phyloP scores from a whole-genome alignment of 176 grass and related monocot genomes.

The Themeda triandra region DNA sequence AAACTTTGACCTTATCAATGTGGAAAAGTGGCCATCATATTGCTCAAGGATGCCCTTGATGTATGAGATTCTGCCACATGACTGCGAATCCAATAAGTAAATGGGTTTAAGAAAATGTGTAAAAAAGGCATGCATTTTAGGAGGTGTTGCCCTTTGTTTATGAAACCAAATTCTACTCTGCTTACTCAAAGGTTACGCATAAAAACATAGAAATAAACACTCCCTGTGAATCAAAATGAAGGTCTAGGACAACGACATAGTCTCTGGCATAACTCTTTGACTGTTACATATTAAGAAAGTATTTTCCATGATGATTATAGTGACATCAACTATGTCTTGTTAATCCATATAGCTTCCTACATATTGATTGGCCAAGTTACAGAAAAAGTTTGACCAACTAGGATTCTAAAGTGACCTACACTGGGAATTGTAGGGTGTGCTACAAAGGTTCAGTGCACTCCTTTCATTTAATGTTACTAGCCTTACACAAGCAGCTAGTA shows the following conservation, averaged over 20 bases:
- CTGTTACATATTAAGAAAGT: too few species aligned
- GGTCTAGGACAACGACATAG: too few species aligned
- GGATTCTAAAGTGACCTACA: too few species aligned
- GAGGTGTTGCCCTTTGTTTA: background rate
- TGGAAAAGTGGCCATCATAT: slow-evolving; percentile 73
- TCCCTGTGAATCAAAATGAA: too few species aligned
- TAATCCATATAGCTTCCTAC: too few species aligned
- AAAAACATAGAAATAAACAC: slow-evolving; percentile 6
- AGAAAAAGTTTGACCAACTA: too few species aligned
- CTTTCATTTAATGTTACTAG: slow-evolving; percentile 2
- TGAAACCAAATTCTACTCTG: background rate
- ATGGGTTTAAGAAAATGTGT: slow-evolving; percentile 11
- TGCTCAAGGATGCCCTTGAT: slow-evolving; percentile 71
- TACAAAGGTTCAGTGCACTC: slow-evolving; percentile 3
- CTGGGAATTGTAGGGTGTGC: background rate
- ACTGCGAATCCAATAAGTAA: slow-evolving; percentile 54
- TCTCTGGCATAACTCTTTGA: too few species aligned
- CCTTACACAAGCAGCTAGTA: background rate
- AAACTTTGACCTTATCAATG: slow-evolving; percentile 63
- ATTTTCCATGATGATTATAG: too few species aligned
- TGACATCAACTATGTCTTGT: too few species aligned
- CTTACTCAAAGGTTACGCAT: background rate
- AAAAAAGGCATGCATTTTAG: background rate
- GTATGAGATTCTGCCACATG: slow-evolving; percentile 50
- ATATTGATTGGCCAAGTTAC: too few species aligned